Conservation (phyloP, 495 filamentous ascomycete species). For the Annulohypoxylon maeteangense region DNA sequence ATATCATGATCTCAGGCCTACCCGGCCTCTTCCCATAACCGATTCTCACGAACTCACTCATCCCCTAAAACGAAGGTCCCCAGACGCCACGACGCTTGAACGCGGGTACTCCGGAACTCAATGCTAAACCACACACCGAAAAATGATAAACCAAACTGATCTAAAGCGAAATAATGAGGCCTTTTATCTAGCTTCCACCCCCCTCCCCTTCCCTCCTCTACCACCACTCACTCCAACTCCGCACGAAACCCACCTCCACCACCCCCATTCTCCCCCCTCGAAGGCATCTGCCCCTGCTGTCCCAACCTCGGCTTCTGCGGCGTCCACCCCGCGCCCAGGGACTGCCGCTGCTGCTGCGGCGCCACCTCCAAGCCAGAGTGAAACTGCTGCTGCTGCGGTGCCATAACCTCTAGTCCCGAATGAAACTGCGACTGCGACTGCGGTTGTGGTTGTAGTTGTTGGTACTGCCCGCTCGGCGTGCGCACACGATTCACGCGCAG, state of each 20-base stretch:
- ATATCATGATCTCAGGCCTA: conserved; percentile 1
- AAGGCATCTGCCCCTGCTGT: background rate
- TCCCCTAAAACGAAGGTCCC: background rate
- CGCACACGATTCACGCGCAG: conserved; percentile 26
- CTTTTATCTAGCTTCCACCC: background rate
- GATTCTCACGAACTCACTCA: background rate
- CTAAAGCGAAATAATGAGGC: background rate
- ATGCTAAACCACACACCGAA: background rate
- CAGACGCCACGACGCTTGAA: conserved; percentile 5
- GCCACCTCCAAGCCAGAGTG: background rate
- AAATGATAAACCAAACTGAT: background rate
- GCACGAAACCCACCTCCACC: conserved; percentile 10
- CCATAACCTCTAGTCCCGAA: background rate
- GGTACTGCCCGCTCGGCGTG: background rate
- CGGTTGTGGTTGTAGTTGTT: background rate
- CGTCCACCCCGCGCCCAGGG: background rate
- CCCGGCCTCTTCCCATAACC: background rate
- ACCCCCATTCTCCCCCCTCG: background rate
- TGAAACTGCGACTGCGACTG: background rate
- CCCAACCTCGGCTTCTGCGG: background rate
- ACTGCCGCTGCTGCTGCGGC: background rate
- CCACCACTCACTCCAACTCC: conserved; percentile 30
- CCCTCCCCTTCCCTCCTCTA: background rate
- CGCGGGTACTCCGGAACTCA: background rate
- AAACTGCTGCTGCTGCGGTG: background rate